Base-by-base conservation (phyloP, 257 asterid species). In the Apocynum venetum region DNA sequence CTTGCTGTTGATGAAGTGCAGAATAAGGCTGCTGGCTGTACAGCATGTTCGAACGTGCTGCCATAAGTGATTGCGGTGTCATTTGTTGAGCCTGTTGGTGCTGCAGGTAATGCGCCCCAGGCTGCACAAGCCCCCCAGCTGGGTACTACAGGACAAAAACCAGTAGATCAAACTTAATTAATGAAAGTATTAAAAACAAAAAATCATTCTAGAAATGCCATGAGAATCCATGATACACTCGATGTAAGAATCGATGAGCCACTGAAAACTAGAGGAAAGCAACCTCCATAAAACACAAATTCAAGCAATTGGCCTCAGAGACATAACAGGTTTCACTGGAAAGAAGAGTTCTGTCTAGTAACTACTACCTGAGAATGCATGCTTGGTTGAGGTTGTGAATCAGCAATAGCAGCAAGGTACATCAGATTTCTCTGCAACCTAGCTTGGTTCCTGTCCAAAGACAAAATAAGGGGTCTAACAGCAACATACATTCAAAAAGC, bases 331-430 rank as follows among this genome's bases (percentile, higher is more conserved):
- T 43, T 44, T 7, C 53, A 36, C 6, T 35, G 17, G 46, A 47
- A 25, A 31, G 20, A 48, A 3, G 43, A 15, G 15, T 4, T 15
- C 49, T 8, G 7, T 46, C 49, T 46, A 2, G 7, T 25, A 11
- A 0, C 6, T 2, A 36, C 6, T 81, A 93, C 99, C 97, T 91
- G 99, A 78, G 98, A 89, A 78, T 91, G 97, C 93, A 95, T 85
- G 80, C 71, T 82, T 35, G 91, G 97, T 75, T 88, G 99, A 68
- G 99, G 99, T 74, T 93, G 99, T 31, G 98, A 90, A 88, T 95
- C 99, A 38, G 99, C 99, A 57, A 95, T 95, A 8, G 99, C 98
- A 35, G 99, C 99, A 4, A 95, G 96, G 76, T 93, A 95, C 99
- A 95, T 95, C 80, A 95, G 86, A 84, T 95, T 95, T 67, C 97